Evolutionary conservation across 305 asterid species (phyloP).

Genomic region (Fraxinus nigra): DNA sequence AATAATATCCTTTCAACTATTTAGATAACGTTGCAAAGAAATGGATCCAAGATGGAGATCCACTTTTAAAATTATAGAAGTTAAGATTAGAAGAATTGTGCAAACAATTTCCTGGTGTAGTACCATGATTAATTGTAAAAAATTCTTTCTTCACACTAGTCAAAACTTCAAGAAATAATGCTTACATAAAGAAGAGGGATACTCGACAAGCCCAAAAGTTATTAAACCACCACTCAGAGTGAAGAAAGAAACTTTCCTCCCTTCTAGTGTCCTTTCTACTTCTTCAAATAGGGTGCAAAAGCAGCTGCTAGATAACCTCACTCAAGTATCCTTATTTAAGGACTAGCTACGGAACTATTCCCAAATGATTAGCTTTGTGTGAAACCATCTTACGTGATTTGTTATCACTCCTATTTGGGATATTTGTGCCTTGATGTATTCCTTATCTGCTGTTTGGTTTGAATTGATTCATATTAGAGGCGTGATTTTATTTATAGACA

Average conservation of each 20-base stretch:
- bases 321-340: background rate
- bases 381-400: background rate
- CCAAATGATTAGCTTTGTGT: background rate
- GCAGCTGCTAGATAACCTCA: background rate
- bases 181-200: background rate
- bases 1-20: background rate
- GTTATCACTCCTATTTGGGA: background rate
- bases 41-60: background rate
- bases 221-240: background rate
- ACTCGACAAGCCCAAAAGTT: background rate
- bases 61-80: background rate
- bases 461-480: background rate
- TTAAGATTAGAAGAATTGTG: background rate
- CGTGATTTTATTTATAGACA: too few species aligned
- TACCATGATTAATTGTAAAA: background rate
- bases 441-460: background rate
- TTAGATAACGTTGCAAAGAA: background rate
- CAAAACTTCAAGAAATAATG: background rate
- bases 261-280: background rate
- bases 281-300: background rate
- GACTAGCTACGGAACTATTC: background rate
- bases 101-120: background rate
- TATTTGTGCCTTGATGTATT: background rate
- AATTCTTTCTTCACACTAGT: background rate
- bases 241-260: background rate